Conservation (phyloP, 257 asterid species). For the Scutellaria minor region DNA sequence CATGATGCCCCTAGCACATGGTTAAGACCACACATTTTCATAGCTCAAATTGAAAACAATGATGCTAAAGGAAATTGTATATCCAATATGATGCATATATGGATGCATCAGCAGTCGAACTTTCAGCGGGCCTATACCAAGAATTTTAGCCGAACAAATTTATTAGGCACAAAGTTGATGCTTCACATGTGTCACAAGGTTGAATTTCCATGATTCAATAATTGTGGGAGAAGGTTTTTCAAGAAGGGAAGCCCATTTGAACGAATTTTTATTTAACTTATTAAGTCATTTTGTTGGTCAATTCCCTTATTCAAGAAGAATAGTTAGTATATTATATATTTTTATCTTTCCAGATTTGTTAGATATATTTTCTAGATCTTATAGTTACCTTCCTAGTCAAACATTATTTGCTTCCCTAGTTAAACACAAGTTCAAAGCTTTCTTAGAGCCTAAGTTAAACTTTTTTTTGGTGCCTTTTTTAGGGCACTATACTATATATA, state of each 20-base stretch:
- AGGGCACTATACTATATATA: too few species aligned
- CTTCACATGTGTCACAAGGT: not conserved
- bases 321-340: not conserved
- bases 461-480: too few species aligned
- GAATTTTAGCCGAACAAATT: not conserved
- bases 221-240: not conserved
- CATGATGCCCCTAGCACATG: slow-evolving; percentile 4
- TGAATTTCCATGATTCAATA: not conserved
- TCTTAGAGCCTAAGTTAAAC: too few species aligned
- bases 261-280: not conserved
- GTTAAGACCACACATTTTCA: slow-evolving; percentile 9
- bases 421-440: too few species aligned
- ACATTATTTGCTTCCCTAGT: not conserved
- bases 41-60: slow-evolving; percentile 2
- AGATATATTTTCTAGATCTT: not conserved
- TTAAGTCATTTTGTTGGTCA: not conserved
- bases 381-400: not conserved
- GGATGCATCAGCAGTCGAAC: not conserved
- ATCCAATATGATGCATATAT: not conserved
- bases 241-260: not conserved
- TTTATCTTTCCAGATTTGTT: not conserved
- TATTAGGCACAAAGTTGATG: not conserved
- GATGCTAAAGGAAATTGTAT: slow-evolving; percentile 1
- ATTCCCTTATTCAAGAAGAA: slow-evolving; percentile 3
- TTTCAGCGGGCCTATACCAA: not conserved